phyloP scores from a whole-genome alignment of 2,329 filamentous ascomycete species.

The Pyrenophora tritici-repentis region DNA sequence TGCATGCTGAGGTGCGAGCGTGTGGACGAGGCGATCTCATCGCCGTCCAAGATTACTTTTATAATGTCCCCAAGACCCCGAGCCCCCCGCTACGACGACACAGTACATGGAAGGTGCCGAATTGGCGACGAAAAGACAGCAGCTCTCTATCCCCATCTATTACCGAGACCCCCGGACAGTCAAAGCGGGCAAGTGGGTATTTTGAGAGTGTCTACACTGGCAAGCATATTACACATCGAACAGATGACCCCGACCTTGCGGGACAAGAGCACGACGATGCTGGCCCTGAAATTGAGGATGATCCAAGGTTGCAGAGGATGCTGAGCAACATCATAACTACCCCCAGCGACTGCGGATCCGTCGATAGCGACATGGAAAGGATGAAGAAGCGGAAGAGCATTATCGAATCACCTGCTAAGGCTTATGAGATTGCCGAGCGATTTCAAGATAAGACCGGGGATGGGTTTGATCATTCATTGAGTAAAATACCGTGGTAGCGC shows the following conservation, averaged over 20 bases:
- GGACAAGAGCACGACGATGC: conserved; percentile 2
- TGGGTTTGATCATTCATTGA: not conserved
- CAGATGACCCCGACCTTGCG: not conserved
- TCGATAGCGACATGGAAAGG: conserved; percentile 11
- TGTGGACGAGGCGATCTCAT: conserved; percentile 14
- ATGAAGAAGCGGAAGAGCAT: conserved; percentile 15
- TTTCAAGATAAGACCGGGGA: conserved; percentile 2
- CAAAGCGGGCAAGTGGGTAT: not conserved
- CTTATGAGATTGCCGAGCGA: conserved; percentile 2
- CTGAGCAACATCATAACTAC: not conserved
- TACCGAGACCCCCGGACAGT: not conserved
- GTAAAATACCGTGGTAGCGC: not conserved
- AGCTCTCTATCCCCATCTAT: not conserved
- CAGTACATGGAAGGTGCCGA: not conserved
- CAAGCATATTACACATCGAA: not conserved
- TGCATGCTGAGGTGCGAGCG: not conserved
- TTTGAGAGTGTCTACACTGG: conserved; percentile 2
- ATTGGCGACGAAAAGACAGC: not conserved
- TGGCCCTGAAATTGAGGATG: conserved; percentile 4
- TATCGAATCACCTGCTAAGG: not conserved
- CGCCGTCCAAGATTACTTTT: conserved; percentile 2
- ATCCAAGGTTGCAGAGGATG: conserved; percentile 8
- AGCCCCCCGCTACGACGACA: not conserved
- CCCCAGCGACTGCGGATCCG: not conserved
- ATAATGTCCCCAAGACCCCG: conserved; percentile 1